Evolutionary conservation across 768 basidiomycete species (phyloP).

Genomic region (Tulasnella sp.): DNA sequence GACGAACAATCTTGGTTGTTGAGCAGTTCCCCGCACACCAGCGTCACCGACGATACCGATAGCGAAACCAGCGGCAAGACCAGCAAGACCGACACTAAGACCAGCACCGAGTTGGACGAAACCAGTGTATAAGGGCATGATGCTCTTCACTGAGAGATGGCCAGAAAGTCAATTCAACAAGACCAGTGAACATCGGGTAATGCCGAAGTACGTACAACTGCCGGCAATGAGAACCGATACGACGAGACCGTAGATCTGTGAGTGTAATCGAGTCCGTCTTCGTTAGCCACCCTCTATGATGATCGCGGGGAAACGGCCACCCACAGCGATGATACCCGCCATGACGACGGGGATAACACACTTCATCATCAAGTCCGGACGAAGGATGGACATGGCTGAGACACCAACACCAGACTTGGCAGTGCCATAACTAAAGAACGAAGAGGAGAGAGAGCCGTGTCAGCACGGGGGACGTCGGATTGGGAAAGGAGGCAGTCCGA

Average conservation of each 20-base stretch:
- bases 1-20: constrained; percentile 92
- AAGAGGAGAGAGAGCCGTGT: neutral
- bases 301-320: constrained; percentile 45
- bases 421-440: constrained; percentile 83
- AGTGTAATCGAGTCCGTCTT: neutral
- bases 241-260: constrained; percentile 93
- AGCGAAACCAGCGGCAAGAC: constrained; percentile 96
- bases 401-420: constrained; percentile 99
- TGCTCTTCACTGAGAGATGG: constrained; percentile 57
- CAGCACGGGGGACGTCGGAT: neutral
- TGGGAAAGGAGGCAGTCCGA: neutral
- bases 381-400: constrained; percentile 95
- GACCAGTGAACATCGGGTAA: neutral
- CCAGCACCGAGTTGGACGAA: constrained; percentile 95
- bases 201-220: constrained; percentile 62
- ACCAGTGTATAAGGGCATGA: constrained; percentile 90
- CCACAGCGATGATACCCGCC: constrained; percentile 99
- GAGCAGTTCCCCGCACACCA: constrained; percentile 96
- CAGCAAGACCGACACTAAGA: constrained; percentile 88
- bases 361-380: constrained; percentile 98
- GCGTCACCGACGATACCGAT: constrained; percentile 99
- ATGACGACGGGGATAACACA: constrained; percentile 97
- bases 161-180: neutral
- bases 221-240: constrained; percentile 96
- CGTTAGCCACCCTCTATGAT: neutral